Evolutionary conservation across 176 grass and related monocot species (phyloP).

Genomic region (Alloteropsis semialata): DNA sequence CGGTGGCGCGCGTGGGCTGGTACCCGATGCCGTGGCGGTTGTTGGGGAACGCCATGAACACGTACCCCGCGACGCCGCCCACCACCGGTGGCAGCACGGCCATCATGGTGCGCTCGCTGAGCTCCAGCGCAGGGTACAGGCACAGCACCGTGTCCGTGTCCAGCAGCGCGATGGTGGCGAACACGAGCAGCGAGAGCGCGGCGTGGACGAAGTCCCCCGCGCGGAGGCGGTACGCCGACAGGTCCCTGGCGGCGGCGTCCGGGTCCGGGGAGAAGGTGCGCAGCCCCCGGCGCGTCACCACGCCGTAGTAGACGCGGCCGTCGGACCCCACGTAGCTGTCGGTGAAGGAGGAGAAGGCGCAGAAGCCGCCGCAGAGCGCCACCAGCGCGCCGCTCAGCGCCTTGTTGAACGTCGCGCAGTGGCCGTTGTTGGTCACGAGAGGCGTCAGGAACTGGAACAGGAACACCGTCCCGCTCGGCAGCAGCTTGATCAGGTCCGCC

Average conservation of each 20-base stretch:
- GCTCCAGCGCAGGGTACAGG: constrained; percentile 62
- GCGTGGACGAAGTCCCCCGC: constrained; percentile 68
- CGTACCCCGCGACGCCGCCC: constrained; percentile 49
- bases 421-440: constrained; percentile 67
- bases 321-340: constrained; percentile 74
- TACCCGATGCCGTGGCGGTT: constrained; percentile 73
- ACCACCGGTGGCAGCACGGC: constrained; percentile 61
- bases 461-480: constrained; percentile 77
- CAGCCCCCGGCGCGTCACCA: constrained; percentile 48
- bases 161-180: constrained; percentile 60
- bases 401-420: constrained; percentile 51
- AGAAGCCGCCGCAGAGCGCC: constrained; percentile 56
- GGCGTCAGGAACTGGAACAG: constrained; percentile 73
- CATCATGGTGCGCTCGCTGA: constrained; percentile 48
- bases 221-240: constrained; percentile 60
- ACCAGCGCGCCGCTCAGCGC: constrained; percentile 31
- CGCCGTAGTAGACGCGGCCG: constrained; percentile 74
- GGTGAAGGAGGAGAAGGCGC: constrained; percentile 71
- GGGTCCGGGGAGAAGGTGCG: constrained; percentile 55
- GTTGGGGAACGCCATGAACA: constrained; percentile 66
- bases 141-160: constrained; percentile 54
- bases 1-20: constrained; percentile 39
- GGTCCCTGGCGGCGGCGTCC: constrained; percentile 24
- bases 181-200: constrained; percentile 51
- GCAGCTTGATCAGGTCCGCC: constrained; percentile 80